phyloP scores from a whole-genome alignment of 1,284 basidiomycete genomes.

The Fomitopsis schrenkii region DNA sequence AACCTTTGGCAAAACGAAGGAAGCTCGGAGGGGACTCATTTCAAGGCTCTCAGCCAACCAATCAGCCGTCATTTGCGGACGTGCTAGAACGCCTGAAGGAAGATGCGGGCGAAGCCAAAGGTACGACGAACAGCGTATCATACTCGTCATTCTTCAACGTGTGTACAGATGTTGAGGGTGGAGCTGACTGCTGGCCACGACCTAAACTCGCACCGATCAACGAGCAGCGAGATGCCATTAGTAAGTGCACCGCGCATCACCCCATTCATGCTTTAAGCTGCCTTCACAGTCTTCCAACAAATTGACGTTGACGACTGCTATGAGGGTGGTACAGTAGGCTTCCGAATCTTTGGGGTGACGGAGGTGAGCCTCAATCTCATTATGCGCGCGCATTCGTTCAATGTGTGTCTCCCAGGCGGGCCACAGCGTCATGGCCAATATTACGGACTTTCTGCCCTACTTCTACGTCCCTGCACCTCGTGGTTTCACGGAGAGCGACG shows the following conservation, averaged over 20 bases:
- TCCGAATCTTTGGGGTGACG: conserved; percentile 89
- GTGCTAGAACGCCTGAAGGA: conserved; percentile 75
- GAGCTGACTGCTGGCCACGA: conserved; percentile 75
- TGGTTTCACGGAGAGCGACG: conserved; percentile 71
- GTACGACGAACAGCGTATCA: conserved; percentile 20
- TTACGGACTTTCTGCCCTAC: conserved; percentile 85
- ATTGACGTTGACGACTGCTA: conserved; percentile 79
- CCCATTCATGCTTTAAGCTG: not conserved
- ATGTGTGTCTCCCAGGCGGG: conserved; percentile 52
- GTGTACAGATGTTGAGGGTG: conserved; percentile 59
- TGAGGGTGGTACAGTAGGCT: conserved; percentile 39
- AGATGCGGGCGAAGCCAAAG: conserved; percentile 48
- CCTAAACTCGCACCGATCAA: conserved; percentile 58
- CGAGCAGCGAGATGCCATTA: conserved; percentile 58
- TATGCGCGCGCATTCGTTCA: not conserved
- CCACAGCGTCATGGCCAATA: conserved; percentile 81
- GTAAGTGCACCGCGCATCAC: conserved; percentile 28
- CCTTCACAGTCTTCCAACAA: conserved; percentile 81
- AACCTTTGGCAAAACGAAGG: conserved; percentile 55
- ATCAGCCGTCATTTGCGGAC: conserved; percentile 64
- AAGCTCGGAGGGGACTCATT: conserved; percentile 40
- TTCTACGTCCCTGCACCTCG: conserved; percentile 87
- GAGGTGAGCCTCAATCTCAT: conserved; percentile 42
- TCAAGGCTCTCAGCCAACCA: conserved; percentile 33
- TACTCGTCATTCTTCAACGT: not conserved